phyloP scores from a whole-genome alignment of 495 filamentous ascomycete genomes.

The Aspergillus nanangensis region DNA sequence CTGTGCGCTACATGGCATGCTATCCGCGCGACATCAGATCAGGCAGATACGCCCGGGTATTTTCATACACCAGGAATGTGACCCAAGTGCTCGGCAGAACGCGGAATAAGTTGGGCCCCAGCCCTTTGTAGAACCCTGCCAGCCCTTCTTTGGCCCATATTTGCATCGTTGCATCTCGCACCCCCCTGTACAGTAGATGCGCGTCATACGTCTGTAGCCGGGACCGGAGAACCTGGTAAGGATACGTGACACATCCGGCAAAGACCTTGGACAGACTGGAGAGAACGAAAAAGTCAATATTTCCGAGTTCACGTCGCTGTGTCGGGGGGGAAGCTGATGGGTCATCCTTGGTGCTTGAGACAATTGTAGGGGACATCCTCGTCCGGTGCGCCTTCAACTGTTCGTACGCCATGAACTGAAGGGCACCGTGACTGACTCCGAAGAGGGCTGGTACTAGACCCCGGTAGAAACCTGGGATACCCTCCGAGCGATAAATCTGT shows the following conservation, averaged over 20 bases:
- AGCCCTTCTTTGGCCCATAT: slow-evolving; percentile 76
- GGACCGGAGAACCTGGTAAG: slow-evolving; percentile 85
- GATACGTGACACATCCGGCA: slow-evolving; percentile 84
- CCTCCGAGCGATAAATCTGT: slow-evolving; percentile 63
- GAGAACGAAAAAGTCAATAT: slow-evolving; percentile 70
- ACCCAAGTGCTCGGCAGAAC: slow-evolving; percentile 94
- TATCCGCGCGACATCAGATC: slow-evolving; percentile 8
- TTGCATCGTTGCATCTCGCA: slow-evolving; percentile 64
- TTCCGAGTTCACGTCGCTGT: slow-evolving; percentile 49
- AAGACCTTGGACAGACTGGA: slow-evolving; percentile 82
- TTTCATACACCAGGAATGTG: slow-evolving; percentile 98
- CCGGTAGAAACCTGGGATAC: slow-evolving; percentile 73
- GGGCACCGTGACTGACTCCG: slow-evolving; percentile 89
- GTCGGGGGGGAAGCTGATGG: slow-evolving; percentile 5
- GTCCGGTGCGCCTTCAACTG: slow-evolving; percentile 63
- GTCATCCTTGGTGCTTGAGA: slow-evolving; percentile 1
- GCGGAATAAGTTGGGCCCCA: slow-evolving; percentile 80
- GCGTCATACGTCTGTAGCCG: slow-evolving; percentile 87
- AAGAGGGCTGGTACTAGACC: slow-evolving; percentile 78
- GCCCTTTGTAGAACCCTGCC: slow-evolving; percentile 86
- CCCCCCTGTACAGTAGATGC: slow-evolving; percentile 55
- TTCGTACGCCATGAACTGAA: slow-evolving; percentile 97
- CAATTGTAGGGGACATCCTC: neutral
- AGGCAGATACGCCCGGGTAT: slow-evolving; percentile 57
- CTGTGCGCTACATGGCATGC: too few relatives aligned